Evolutionary conservation across 1,284 basidiomycete genomes (phyloP).

Genomic region (Trametes polyzona): DNA sequence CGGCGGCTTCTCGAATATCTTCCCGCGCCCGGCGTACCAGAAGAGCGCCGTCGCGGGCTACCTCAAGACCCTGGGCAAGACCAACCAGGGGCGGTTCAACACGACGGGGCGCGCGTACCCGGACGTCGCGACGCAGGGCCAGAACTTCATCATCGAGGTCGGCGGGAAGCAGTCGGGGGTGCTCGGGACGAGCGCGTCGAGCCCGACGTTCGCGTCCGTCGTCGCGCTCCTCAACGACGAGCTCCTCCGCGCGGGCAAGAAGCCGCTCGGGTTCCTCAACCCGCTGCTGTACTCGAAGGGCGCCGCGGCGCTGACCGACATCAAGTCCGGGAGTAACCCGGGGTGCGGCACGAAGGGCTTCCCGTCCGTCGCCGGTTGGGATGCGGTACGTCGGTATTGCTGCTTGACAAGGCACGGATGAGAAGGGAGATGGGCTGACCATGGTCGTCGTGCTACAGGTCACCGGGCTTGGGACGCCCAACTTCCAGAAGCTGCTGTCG

Average conservation of each 20-base stretch:
- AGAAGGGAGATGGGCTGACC: neutral
- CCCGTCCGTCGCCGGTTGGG: slow-evolving; percentile 39
- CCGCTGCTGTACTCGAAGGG: slow-evolving; percentile 49
- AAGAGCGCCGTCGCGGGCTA: neutral
- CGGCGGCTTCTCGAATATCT: neutral
- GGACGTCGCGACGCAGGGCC: neutral
- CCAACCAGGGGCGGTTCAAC: neutral
- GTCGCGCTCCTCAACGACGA: slow-evolving; percentile 62
- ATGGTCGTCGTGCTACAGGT: neutral
- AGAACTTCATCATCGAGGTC: neutral
- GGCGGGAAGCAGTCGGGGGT: neutral
- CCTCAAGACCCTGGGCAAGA: neutral
- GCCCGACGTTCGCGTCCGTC: slow-evolving; percentile 56
- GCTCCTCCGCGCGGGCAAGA: slow-evolving; percentile 49
- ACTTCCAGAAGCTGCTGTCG: neutral
- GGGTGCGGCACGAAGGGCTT: slow-evolving; percentile 40
- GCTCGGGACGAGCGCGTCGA: neutral
- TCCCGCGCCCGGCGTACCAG: neutral
- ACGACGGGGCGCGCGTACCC: neutral
- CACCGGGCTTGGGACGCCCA: neutral
- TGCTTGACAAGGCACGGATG: neutral
- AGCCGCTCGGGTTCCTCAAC: slow-evolving; percentile 62
- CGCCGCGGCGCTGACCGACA: slow-evolving; percentile 19
- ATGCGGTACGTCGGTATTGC: slow-evolving; percentile 27
- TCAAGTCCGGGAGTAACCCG: slow-evolving; percentile 9